Evolutionary conservation across 2,329 filamentous ascomycete species (phyloP), one percentile per base, ranked within the genome.

Genomic region (Pestalotiopsis sp.): DNA sequence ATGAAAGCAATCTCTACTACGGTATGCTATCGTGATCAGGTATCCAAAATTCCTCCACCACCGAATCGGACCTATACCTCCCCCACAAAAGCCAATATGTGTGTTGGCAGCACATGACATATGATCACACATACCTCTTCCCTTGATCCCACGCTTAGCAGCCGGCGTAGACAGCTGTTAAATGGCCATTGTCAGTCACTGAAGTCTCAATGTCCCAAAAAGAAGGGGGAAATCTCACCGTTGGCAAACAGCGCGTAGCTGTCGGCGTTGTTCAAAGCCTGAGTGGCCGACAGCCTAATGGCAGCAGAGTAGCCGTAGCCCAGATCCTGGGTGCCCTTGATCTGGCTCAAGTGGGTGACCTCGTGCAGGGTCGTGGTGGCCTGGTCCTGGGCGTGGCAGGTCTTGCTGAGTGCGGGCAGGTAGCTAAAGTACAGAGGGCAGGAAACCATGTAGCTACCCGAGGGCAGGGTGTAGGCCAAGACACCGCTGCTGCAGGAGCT

Each of bases 341-440:
- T 80, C 83, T 75, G 85, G 79, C n/a, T 85, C 82, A 86, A 71
- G 75, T 92, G 91, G 9, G 90, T 91, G 72, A 85, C 82, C 82
- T 93, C 91, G 74, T 93, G 91, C 14, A 93, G 77, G 39, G 85
- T 85, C 14, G 90, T 92, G 12, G 86, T 90, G 2, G 87, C 88
- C 80, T 90, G 88, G 75, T 92, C 90, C 79, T 92, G 90, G 2
- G 74, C 84, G 75, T 92, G 88, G 81, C 91, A 93, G 1, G 76
- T 79, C 9, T 72, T 73, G 9, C 85, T 80, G 38, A 88, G 69
- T 1, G 83, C 81, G 0, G 87, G 82, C 9, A 92, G 82, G 13
- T 77, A 80, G 59, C 75, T 85, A 81, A 90, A 92, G 80, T 86
- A 90, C 23, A 88, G 77, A 14, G 84, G 81, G 79, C 90, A 92